Evolutionary conservation across 257 asterid species (phyloP).

Genomic region (Echites panduratus): DNA sequence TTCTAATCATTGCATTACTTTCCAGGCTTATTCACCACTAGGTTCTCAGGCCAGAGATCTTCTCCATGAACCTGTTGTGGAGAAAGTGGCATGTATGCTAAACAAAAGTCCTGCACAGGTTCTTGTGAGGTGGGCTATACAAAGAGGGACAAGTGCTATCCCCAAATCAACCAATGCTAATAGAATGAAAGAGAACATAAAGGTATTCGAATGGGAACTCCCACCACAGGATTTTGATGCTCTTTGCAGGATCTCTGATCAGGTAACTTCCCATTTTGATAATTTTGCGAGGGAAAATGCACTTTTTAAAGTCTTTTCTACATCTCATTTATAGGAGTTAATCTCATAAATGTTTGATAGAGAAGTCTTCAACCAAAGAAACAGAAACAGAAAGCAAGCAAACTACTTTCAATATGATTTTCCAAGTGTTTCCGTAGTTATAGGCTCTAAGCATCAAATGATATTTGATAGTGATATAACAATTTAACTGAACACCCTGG

Average conservation of each 20-base stretch:
- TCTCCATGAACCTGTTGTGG: slow-evolving; percentile 50
- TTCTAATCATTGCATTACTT: neutral
- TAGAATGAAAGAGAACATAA: slow-evolving; percentile 50
- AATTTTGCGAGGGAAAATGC: neutral
- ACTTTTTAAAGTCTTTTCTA: neutral
- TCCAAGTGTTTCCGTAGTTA: neutral
- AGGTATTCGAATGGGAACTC: slow-evolving; percentile 52
- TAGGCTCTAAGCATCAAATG: neutral
- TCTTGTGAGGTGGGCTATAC: slow-evolving; percentile 67
- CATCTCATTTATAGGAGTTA: neutral
- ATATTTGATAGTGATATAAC: neutral
- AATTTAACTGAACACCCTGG: neutral
- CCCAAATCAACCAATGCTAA: slow-evolving; percentile 51
- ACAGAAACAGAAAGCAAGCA: neutral
- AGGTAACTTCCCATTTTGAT: slow-evolving; percentile 27
- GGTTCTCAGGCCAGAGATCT: slow-evolving; percentile 55
- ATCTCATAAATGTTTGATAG: neutral
- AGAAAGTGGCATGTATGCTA: slow-evolving; percentile 38
- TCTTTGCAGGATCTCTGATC: slow-evolving; percentile 38
- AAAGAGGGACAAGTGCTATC: slow-evolving; percentile 63
- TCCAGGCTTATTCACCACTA: slow-evolving; percentile 64
- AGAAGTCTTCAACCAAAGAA: neutral
- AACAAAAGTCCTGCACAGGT: slow-evolving; percentile 72
- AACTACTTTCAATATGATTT: neutral
- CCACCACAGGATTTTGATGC: slow-evolving; percentile 54